phyloP scores from a whole-genome alignment of 1,284 basidiomycete genomes.

The Apiotrichum siamense region DNA sequence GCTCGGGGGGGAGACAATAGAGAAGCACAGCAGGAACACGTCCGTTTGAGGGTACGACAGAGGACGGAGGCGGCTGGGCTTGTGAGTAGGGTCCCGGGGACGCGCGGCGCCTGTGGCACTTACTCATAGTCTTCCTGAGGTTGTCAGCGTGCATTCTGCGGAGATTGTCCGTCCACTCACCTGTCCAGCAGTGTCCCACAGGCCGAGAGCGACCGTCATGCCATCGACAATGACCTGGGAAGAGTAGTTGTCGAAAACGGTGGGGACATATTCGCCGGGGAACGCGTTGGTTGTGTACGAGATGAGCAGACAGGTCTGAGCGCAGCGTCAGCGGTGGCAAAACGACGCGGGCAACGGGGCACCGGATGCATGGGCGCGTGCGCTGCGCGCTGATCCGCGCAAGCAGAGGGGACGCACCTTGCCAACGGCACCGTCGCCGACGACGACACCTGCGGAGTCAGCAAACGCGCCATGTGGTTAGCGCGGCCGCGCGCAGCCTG shows the following conservation, averaged over 20 bases:
- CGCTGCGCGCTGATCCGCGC: not conserved
- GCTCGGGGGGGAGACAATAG: slow-evolving; percentile 90
- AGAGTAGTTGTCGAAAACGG: slow-evolving; percentile 54
- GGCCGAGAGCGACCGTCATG: slow-evolving; percentile 92
- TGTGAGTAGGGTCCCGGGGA: slow-evolving; percentile 3
- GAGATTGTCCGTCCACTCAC: not conserved
- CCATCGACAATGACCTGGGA: slow-evolving; percentile 91
- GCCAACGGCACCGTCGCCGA: slow-evolving; percentile 98
- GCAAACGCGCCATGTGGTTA: not conserved
- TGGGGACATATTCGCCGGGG: slow-evolving; percentile 94
- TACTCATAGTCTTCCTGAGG: slow-evolving; percentile 60
- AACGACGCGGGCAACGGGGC: not conserved
- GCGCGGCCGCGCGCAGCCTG: not conserved
- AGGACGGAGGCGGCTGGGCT: slow-evolving; percentile 81
- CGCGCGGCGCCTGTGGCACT: slow-evolving; percentile 16
- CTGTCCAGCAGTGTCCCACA: slow-evolving; percentile 99
- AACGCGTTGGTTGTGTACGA: slow-evolving; percentile 88
- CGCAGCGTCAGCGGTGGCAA: not conserved
- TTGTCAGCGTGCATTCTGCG: not conserved
- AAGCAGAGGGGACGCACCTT: slow-evolving; percentile 63
- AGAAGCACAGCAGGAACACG: slow-evolving; percentile 99
- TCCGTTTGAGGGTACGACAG: slow-evolving; percentile 99
- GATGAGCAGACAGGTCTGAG: slow-evolving; percentile 88
- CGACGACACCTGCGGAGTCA: slow-evolving; percentile 62
- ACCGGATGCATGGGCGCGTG: too few species aligned